These are phyloP conservation scores for Penicillium daleae DNA, from an alignment of 495 filamentous ascomycete species.

Conservation along the genomic window DNA sequence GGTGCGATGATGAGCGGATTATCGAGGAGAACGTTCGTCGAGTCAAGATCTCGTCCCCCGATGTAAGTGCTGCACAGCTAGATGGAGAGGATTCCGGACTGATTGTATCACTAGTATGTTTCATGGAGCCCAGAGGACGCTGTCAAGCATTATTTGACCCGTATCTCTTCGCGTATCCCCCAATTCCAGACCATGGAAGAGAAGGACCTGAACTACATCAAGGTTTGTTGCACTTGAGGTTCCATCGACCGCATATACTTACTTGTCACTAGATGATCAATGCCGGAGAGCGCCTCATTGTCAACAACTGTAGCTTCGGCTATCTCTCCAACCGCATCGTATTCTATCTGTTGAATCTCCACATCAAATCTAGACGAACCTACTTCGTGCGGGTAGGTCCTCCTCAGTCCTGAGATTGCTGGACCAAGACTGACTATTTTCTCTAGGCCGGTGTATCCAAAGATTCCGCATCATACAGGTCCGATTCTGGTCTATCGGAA, in stretches of 20 bases:
- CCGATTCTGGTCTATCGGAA: slow-evolving; percentile 79
- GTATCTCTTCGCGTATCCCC: slow-evolving; percentile 90
- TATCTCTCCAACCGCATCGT: slow-evolving; percentile 96
- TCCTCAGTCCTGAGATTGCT: not conserved
- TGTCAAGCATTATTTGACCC: slow-evolving; percentile 83
- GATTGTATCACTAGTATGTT: slow-evolving; percentile 61
- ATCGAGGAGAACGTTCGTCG: slow-evolving; percentile 96
- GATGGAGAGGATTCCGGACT: not conserved
- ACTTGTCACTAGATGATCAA: slow-evolving; percentile 81
- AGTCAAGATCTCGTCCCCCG: slow-evolving; percentile 98
- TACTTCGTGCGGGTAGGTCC: slow-evolving; percentile 83
- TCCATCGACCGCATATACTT: slow-evolving; percentile 1
- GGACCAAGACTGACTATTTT: slow-evolving; percentile 2
- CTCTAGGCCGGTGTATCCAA: slow-evolving; percentile 62
- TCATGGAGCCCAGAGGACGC: slow-evolving; percentile 92
- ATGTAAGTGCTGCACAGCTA: slow-evolving; percentile 56
- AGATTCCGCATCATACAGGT: slow-evolving; percentile 87
- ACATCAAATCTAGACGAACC: slow-evolving; percentile 90
- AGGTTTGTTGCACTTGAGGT: slow-evolving; percentile 47
- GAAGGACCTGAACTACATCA: slow-evolving; percentile 91
- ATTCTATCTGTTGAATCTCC: slow-evolving; percentile 95
- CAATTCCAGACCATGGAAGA: slow-evolving; percentile 98
- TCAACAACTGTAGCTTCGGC: slow-evolving; percentile 94
- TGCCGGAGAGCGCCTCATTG: slow-evolving; percentile 85
- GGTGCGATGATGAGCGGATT: slow-evolving; percentile 88